phyloP scores from a whole-genome alignment of 805 yeast species.

The Nakazawaea molendinolei region DNA sequence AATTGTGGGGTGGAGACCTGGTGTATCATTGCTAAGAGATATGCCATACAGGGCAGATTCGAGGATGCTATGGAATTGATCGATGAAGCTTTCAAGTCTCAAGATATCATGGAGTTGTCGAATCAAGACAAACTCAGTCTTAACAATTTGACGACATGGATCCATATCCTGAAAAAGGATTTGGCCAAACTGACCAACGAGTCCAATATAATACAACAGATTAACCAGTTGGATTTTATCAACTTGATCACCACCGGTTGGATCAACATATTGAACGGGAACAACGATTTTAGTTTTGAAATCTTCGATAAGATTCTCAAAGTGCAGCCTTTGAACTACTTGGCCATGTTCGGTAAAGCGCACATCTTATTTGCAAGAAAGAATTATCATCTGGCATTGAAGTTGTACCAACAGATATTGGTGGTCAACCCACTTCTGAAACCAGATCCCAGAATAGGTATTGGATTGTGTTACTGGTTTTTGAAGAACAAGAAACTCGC shows the following conservation, averaged over 20 bases:
- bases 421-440: conserved; percentile 66
- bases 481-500: conserved; percentile 77
- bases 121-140: conserved; percentile 43
- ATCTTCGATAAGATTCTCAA: conserved; percentile 56
- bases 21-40: conserved; percentile 79
- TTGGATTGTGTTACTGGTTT: conserved; percentile 92
- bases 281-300: conserved; percentile 65
- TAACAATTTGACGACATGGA: conserved; percentile 68
- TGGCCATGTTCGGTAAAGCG: conserved; percentile 81
- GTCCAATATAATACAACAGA: conserved; percentile 28
- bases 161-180: conserved; percentile 35
- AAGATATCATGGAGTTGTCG: conserved; percentile 23
- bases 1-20: conserved; percentile 71
- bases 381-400: conserved; percentile 67
- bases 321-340: conserved; percentile 53
- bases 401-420: conserved; percentile 77
- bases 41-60: conserved; percentile 52
- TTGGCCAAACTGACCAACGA: conserved; percentile 18
- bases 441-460: conserved; percentile 93
- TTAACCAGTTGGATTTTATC: conserved; percentile 51
- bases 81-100: conserved; percentile 46
- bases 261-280: conserved; percentile 48
- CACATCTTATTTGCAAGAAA: conserved; percentile 67
- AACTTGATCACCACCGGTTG: conserved; percentile 63
- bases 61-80: conserved; percentile 62